A percentile compares a stretch with the other conserved stretches of the same genome.
These are phyloP conservation scores for Rhodotorula graminis DNA, from an alignment of 768 basidiomycete species.

Conservation along the genomic window DNA sequence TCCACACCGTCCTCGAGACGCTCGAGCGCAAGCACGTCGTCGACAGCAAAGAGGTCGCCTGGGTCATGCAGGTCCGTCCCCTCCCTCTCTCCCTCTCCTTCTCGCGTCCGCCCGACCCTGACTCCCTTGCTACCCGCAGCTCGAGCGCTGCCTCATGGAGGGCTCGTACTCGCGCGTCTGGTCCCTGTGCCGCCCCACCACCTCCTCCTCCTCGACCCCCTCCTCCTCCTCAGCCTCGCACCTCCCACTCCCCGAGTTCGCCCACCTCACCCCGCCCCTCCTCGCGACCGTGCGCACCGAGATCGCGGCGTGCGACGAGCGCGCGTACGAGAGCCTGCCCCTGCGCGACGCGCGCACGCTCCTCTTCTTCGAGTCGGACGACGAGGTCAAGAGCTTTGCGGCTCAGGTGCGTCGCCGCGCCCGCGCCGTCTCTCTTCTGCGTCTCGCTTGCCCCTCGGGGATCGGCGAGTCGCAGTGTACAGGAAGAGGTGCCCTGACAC, in stretches of 20 bases:
- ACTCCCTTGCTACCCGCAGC: constrained; percentile 66
- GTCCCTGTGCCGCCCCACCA: constrained; percentile 60
- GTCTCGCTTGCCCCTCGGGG: neutral
- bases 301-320: constrained; percentile 93
- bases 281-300: constrained; percentile 94
- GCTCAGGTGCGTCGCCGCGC: constrained; percentile 56
- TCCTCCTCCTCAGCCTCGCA: neutral
- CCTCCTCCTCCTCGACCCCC: neutral
- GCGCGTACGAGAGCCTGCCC: constrained; percentile 85
- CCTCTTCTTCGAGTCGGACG: constrained; percentile 79
- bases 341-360: constrained; percentile 83
- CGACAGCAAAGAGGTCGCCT: constrained; percentile 35
- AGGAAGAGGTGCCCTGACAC: neutral
- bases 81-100: no score
- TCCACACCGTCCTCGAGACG: constrained; percentile 92
- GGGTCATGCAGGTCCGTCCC: constrained; percentile 38
- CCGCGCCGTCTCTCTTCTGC: neutral
- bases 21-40: constrained; percentile 47
- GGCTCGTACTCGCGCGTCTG: constrained; percentile 97
- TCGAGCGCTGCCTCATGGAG: constrained; percentile 98
- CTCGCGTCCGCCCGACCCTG: constrained; percentile 59
- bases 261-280: constrained; percentile 84
- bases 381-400: constrained; percentile 77
- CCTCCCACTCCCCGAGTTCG: constrained; percentile 64
- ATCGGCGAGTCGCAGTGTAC: neutral